Evolutionary conservation across 495 filamentous ascomycete species (phyloP), one percentile per base, ranked within the genome.

Genomic region (Podospora comata): DNA sequence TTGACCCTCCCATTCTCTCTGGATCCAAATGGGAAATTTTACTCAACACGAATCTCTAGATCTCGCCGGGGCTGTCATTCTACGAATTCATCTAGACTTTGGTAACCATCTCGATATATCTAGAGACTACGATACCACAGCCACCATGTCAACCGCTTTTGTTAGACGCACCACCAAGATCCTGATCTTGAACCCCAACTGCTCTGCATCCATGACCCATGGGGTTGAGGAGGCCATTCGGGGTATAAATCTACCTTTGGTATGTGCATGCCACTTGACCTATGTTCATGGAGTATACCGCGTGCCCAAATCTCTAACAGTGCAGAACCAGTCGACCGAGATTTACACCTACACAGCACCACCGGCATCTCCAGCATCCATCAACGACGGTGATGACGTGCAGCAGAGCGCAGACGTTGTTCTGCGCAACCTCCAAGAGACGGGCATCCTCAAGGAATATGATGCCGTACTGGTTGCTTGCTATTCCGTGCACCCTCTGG

Each of bases 141-240:
- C 3, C 57, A 75, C 18, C 39, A 81, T 82, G 80, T 39, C 72
- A 5, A 76, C 73, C 27, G 65, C 65, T 23, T 65, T 71, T n/a
- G 70, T 77, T 28, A 61, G 75, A 32, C 75, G 77, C 32, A 73
- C 64, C 58, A 72, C 69, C 67, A 81, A 77, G 58, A 91, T 97
- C 72, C 80, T 97, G 71, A 84, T 97, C 70, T 87, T 97, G 77
- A 97, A 98, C 73, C 94, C 94, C 39, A 98, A 98, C 79, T 94
- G 92, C 27, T 93, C 90, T 2, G 72, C 79, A 54, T 82, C 86
- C 60, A 97, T 98, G 93, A 97, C 94, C 0, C 83, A 88, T 11
- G 87, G 86, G 4, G 79, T 97, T 64, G 85, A 84, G 61, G 85
- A 88, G 0, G 83, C 93, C 2, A 80, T 95, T 67, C 77, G 84